Conservation (phyloP, 2,329 filamentous ascomycete species). For the Botryotinia calthae region DNA sequence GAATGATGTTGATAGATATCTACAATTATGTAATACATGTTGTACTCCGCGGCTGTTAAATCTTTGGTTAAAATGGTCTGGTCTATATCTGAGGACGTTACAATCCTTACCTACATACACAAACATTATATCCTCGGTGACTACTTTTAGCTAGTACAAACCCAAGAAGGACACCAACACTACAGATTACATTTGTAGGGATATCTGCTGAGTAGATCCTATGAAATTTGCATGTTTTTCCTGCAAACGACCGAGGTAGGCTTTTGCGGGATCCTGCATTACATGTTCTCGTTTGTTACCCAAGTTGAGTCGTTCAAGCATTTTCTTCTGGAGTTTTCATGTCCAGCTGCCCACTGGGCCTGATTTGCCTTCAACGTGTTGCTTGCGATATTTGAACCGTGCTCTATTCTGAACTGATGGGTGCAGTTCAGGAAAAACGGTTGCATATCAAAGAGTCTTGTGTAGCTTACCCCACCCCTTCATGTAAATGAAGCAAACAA, state of each 20-base stretch:
- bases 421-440: background rate
- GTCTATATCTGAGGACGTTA: background rate
- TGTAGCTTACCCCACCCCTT: background rate
- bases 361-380: background rate
- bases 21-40: background rate
- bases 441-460: background rate
- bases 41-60: background rate
- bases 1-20: background rate
- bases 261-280: slow-evolving; percentile 13
- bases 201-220: background rate
- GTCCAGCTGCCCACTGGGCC: background rate
- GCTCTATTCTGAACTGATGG: background rate
- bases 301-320: background rate
- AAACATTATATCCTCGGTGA: background rate
- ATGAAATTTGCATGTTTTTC: slow-evolving; percentile 18
- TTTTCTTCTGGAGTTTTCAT: background rate
- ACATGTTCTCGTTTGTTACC: slow-evolving; percentile 13
- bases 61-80: background rate
- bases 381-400: background rate
- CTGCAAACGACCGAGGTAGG: slow-evolving; percentile 4
- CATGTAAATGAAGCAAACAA: background rate
- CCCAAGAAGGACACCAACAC: slow-evolving; percentile 1
- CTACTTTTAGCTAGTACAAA: background rate
- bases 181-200: background rate
- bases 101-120: background rate